phyloP scores from a whole-genome alignment of 495 filamentous ascomycete species.

The Aspergillus sparsus region DNA sequence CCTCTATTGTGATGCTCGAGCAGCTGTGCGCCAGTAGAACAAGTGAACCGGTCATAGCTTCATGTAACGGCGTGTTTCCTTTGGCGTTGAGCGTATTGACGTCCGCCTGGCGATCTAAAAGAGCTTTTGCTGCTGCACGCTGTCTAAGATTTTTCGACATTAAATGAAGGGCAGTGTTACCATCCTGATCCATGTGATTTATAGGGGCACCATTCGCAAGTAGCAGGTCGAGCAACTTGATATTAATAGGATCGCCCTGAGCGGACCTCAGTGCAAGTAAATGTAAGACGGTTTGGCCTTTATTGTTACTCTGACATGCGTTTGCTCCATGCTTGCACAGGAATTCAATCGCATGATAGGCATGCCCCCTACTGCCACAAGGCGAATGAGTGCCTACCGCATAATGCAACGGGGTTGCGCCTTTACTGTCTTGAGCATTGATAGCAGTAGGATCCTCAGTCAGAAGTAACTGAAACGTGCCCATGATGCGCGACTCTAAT shows the following conservation, averaged over 20 bases:
- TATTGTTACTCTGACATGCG: constrained; percentile 11
- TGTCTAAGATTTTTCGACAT: constrained; percentile 4
- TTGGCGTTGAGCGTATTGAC: constrained; percentile 6
- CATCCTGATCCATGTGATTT: neutral
- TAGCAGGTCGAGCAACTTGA: constrained; percentile 15
- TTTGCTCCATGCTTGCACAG: constrained; percentile 18
- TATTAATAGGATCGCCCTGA: constrained; percentile 13
- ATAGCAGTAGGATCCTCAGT: constrained; percentile 12
- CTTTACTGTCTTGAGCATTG: constrained; percentile 14
- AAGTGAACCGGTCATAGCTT: constrained; percentile 1
- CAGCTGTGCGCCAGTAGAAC: too few species aligned
- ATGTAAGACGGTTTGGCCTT: constrained; percentile 22
- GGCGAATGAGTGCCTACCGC: constrained; percentile 10
- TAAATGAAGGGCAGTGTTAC: constrained; percentile 3
- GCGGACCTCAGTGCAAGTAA: constrained; percentile 13
- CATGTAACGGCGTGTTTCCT: constrained; percentile 4
- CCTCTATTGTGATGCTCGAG: neutral
- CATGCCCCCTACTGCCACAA: constrained; percentile 16
- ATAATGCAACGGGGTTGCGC: constrained; percentile 17
- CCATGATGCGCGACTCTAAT: constrained; percentile 4
- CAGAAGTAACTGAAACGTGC: constrained; percentile 20
- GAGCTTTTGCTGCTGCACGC: neutral
- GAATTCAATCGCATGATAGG: constrained; percentile 7
- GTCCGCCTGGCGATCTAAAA: neutral
- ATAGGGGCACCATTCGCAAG: constrained; percentile 12